Evolutionary conservation across 768 basidiomycete species (phyloP), one percentile per base, ranked within the genome.

Genomic region (Tricholoma furcatifolium): DNA sequence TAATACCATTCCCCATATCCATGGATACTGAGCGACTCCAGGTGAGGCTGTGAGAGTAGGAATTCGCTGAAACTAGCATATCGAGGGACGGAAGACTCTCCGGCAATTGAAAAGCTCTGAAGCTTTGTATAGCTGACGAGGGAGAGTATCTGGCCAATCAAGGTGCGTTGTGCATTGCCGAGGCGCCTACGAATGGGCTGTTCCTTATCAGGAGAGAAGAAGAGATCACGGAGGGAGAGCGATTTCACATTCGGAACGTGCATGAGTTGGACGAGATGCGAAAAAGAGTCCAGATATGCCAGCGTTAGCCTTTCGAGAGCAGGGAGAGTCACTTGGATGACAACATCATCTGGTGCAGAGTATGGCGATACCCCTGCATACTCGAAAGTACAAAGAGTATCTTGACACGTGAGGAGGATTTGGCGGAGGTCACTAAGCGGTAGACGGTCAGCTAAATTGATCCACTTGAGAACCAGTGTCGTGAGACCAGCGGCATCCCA

Each of bases 401-500:
- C 17, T 6, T 30, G 30, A n/a, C 43, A 49, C 10, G 14, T 34
- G 9, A 14, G 12, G 5, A 54, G 27, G 17, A 50, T 44, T 20
- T 43, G 31, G 6, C 47, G 6, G 20, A 54, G 45, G 34, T 41
- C 39, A 27, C 35, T 32, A 14, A 54, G 40, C 4, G 31, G 23
- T 6, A 54, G 20, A 20, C 32, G 17, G 23, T 43, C 47, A 2
- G 40, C 31, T 9, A 35, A 31, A 20, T 30, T 17, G 24, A 49
- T 35, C 27, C 48, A 48, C 18, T 48, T 32, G 41, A 54, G 41
- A 6, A n/a, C 21, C 27, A 54, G 32, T 14, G 40, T 34, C 4
- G 53, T 54, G 35, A 54, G 17, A 2, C 41, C 43, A 15, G 39
- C 38, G 10, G 40, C 27, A 27, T 50, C 39, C 53, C 53, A 54